These are phyloP conservation scores for Quercus parvula DNA, from an alignment of 306 rosid genomes.

Conservation along the genomic window DNA sequence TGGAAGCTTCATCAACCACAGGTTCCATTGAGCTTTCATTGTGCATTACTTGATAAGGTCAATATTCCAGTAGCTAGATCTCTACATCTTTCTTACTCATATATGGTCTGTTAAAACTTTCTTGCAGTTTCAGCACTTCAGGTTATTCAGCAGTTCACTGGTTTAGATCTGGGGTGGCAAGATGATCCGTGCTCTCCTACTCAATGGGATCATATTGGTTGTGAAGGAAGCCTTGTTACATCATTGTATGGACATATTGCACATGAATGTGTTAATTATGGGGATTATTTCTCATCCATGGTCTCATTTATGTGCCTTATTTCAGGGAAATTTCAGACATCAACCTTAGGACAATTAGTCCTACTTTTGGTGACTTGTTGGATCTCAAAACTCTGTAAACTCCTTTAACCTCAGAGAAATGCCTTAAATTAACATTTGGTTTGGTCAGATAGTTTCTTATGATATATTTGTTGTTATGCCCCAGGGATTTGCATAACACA, in stretches of 20 bases:
- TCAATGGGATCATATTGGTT: slow-evolving; percentile 68
- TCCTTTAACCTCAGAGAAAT: slow-evolving; percentile 8
- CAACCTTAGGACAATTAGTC: slow-evolving; percentile 77
- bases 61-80: background rate
- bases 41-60: background rate
- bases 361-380: slow-evolving; percentile 81
- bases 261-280: background rate
- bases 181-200: slow-evolving; percentile 93
- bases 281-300: background rate
- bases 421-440: background rate
- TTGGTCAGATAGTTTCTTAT: slow-evolving; percentile 1
- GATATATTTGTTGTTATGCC: slow-evolving; percentile 2
- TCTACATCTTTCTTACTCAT: background rate
- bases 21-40: slow-evolving; percentile 37
- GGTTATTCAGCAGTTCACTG: slow-evolving; percentile 77
- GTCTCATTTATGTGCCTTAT: slow-evolving; percentile 15
- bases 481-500: slow-evolving; percentile 91
- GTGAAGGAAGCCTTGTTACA: slow-evolving; percentile 79
- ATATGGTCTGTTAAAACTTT: slow-evolving; percentile 10
- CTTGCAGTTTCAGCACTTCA: slow-evolving; percentile 86
- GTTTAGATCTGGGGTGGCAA: slow-evolving; percentile 85
- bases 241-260: slow-evolving; percentile 49
- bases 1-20: slow-evolving; percentile 86
- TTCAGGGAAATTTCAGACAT: slow-evolving; percentile 68
- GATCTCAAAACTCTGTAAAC: slow-evolving; percentile 82